Evolutionary conservation across 1,284 basidiomycete species (phyloP), one percentile per base, ranked within the genome.

Genomic region (Sanguinoderma infundibulare): DNA sequence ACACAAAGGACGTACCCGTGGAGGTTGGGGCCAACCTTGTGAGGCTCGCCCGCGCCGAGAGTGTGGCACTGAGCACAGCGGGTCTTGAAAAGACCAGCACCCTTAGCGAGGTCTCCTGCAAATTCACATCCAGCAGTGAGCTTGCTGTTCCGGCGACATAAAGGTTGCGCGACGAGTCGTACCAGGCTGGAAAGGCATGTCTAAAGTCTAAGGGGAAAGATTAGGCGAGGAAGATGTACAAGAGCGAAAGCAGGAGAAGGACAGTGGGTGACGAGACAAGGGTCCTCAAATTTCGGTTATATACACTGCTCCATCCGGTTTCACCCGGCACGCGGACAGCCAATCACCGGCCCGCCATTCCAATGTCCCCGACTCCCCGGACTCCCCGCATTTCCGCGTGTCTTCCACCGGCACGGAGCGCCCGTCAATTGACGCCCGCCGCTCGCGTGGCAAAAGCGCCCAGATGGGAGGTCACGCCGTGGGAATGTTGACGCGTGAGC

Each of bases 11-110:
- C 85, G 78, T 72, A 90, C 96, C 90, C 96, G 77, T 96, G 89
- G 50, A 98, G 87, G 86, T 98, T 98, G 64, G 96, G 96, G 65
- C 95, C 95, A 67, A 97, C 95, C 82, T 93, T 93, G 83, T 95
- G 85, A 52, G 89, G 82, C 70, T 91, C 96, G 67, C 94, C 92
- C 69, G 86, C 82, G 69, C 84, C 94, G 70, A 94, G 79, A 69
- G 95, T 98, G 81, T 99, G 97, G 84, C 97, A 99, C 79, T 98
- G 96, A 62, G 95, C 95, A 76, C 97, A 99, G 68, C 96, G 94
- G 70, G 95, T 97, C 87, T 94, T 95, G 90, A 96, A 96, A 75
- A 96, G 89, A 77, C 83, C 81, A 74, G 95, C 95, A 80, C 95
- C 95, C 86, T 96, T 97, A 65, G 71, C 71, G 73, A 89, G 78